A percentile compares a stretch with the other conserved stretches of the same genome.
These are phyloP conservation scores for Abelmoschus esculentus DNA, from an alignment of 345 rosid genomes.

Conservation along the genomic window DNA sequence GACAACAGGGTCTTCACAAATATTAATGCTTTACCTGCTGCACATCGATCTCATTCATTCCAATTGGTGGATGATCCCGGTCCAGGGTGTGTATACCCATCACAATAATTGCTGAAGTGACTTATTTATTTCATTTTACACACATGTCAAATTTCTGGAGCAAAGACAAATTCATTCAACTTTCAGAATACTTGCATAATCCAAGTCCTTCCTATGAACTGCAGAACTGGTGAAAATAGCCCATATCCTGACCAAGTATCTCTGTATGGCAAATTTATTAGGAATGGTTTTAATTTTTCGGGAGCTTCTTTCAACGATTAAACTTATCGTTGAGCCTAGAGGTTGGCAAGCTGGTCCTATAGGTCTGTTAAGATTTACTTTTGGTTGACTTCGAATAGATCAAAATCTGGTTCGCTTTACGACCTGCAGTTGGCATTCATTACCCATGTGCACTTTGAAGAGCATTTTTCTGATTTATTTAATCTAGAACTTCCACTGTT, in stretches of 20 bases:
- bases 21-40: background rate
- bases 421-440: background rate
- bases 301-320: too few relatives aligned
- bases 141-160: constrained; percentile 1
- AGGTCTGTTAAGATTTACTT: too few relatives aligned
- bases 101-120: background rate
- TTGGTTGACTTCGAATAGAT: too few relatives aligned
- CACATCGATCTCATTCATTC: background rate
- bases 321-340: too few relatives aligned
- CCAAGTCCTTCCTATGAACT: too few relatives aligned
- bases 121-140: background rate
- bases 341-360: too few relatives aligned
- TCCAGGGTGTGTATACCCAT: background rate
- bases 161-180: background rate
- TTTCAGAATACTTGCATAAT: background rate
- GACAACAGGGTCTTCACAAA: background rate
- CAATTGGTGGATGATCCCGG: background rate
- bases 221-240: too few relatives aligned
- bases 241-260: too few relatives aligned
- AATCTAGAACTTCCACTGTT: background rate
- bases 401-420: too few relatives aligned
- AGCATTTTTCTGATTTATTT: background rate
- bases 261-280: too few relatives aligned
- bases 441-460: background rate
- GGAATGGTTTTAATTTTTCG: too few relatives aligned